Base-by-base conservation (phyloP, 805 yeast genomes). In the Myxozyma neotropica region DNA sequence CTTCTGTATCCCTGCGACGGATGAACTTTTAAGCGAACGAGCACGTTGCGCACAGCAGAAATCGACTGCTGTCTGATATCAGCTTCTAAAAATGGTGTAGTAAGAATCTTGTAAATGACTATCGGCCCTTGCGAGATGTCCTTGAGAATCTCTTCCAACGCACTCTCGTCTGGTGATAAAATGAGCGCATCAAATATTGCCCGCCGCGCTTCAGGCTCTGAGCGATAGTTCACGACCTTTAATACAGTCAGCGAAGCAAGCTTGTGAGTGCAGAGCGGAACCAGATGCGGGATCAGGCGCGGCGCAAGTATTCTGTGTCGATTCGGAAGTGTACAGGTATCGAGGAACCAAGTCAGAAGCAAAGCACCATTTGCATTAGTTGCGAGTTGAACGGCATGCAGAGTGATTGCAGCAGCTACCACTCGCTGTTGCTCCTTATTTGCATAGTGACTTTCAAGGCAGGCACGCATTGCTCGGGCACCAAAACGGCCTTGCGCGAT, bases 401-500 rank as follows among this genome's bases (percentile, higher is more conserved):
- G 80, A 23, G 91, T 84, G 56, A 94, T 88, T 65, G 89, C 82
- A 1, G 89, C 84, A 6, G 96, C 86, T 6, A 93, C 80, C 47
- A 89, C 79, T 3, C 87, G 73, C 49, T 86, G 80, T 70, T 89
- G 94, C 69, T 86, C 93, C 21, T 75, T 74, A 8, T 86, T 78
- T 7, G 87, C 82, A 58, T 82, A 82, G 27, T 84, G 84, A 50
- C 92, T 85, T 74, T 94, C 99, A 53, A 94, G 77, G 66, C 96
- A 90, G 0, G 98, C 96, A 64, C 99, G 78, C 60, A 93, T 86
- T 21, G 98, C 96, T 66, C 99, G 81, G 0, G 97, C 93, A 44
- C 99, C 99, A 73, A 89, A 94, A 69, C 98, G 80, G 61, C 93
- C 95, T 67, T 84, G 88, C 46, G 94, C 86, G 65, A 94, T 86